Evolutionary conservation across 768 basidiomycete genomes (phyloP), one percentile per base, ranked within the genome.

Genomic region (Naganishia onofrii): DNA sequence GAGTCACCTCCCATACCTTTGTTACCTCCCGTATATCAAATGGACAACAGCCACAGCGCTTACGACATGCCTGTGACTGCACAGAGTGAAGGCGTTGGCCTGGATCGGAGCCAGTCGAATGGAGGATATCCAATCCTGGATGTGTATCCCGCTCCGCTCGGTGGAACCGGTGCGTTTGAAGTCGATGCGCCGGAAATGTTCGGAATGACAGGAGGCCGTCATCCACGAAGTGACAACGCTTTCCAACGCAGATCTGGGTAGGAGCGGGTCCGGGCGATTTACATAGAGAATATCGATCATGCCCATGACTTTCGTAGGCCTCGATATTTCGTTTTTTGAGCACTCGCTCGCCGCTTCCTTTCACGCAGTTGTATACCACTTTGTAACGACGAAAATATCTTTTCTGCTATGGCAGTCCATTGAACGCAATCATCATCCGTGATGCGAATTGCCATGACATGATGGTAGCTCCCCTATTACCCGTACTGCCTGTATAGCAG

Each of bases 101-200:
- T 63, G 7, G 60, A 26, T 21, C 56, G 57, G 10, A 69, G 51
- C 32, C 38, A 57, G 29, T 69, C 68, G 57, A 58, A 34, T 46
- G 28, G 44, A 29, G 56, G 58, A 19, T 34, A 51, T 19, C 51
- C 52, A 21, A 3, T 70, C 60, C 17, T 48, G 52, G 29, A 53
- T 13, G 58, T 23, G 8, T 23, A 67, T n/a, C 52, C 66, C 17
- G 42, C 15, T 9, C 60, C 67, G 17, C 42, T 72, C 28, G 71
- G 71, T 36, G 71, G 71, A 28, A 67, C 71, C 3, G 29, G 53
- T n/a, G 71, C 67, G 3, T 72, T 72, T 32, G 67, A 72, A 28
- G 23, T 67, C 38, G 42, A 56, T 13, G 56, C 17, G 34, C 57
- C 51, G 13, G 71, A 72, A 17, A 60, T 67, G 67, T 36, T 69